These are phyloP conservation scores for Henckelia pumila DNA, from an alignment of 257 asterid species.

Conservation along the genomic window DNA sequence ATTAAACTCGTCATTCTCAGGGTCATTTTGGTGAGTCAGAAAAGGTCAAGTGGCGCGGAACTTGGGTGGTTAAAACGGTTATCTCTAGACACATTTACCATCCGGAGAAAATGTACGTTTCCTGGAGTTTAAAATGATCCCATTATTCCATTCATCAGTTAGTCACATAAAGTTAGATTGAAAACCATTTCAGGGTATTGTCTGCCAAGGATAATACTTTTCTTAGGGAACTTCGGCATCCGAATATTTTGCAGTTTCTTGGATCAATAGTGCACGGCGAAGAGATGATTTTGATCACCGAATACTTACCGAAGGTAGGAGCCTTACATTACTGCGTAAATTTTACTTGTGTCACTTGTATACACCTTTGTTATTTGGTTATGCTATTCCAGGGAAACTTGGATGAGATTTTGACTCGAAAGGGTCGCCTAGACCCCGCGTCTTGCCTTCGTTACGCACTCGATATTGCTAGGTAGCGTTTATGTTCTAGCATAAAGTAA, in stretches of 20 bases:
- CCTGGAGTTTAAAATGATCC: slow-evolving; percentile 8
- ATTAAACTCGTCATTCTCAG: slow-evolving; percentile 21
- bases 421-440: slow-evolving; percentile 46
- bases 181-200: slow-evolving; percentile 40
- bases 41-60: slow-evolving; percentile 66
- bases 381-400: slow-evolving; percentile 43
- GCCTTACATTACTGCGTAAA: neutral
- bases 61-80: slow-evolving; percentile 57
- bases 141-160: neutral
- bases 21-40: slow-evolving; percentile 48
- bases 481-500: neutral
- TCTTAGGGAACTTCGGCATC: slow-evolving; percentile 60
- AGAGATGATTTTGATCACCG: slow-evolving; percentile 60
- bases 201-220: slow-evolving; percentile 54
- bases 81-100: slow-evolving; percentile 43
- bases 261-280: slow-evolving; percentile 64
- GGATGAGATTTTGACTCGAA: slow-evolving; percentile 44
- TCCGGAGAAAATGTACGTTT: slow-evolving; percentile 33
- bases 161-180: slow-evolving; percentile 1
- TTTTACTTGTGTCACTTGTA: neutral
- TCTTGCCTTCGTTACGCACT: slow-evolving; percentile 60
- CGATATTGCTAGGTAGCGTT: slow-evolving; percentile 56
- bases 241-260: slow-evolving; percentile 64
- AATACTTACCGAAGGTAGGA: slow-evolving; percentile 54
- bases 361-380: neutral